Base-by-base conservation (phyloP, 345 rosid species). In the Draba incana region DNA sequence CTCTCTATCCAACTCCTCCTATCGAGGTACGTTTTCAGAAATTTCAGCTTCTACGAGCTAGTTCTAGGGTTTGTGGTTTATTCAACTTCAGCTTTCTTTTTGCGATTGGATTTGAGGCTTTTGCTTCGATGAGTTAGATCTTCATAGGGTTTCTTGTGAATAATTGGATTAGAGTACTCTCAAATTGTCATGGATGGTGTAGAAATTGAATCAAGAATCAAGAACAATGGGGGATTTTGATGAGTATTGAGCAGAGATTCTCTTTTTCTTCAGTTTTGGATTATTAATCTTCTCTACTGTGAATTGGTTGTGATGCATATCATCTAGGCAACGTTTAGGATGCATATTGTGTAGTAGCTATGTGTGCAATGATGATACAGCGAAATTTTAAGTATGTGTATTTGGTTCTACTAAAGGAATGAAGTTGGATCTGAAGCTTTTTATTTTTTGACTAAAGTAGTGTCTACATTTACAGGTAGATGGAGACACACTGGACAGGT, bases 401-500 rank as follows among this genome's bases (percentile, higher is more conserved):
- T 49, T 37, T 50, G 60, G 4, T 52, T 63, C 23, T 13, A 8
- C 48, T 41, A 33, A n/a, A 9, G 16, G 12, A 12, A 45, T 45
- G 27, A 23, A 46, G 1, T 46, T 45, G 55, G 61, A 27, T 59
- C 13, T 62, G 30, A 13, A 62, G 44, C 62, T 53, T n/a, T n/a
- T 52, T 3, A 20, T 20, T 70, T 58, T 6, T 10, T 38, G 13
- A 20, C 55, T 53, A 10, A 45, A 62, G 20, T 10, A 37, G 15
- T 63, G n/a, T 63, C 7, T 25, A 24, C 44, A 56, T 55, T 37
- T 70, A 15, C 65, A 93, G 98, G 84, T 82, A 64, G 77, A 86
- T 77, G 96, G 92, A 39, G 79, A 84, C 77, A 79, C 83, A 65
- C 80, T 93, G 43, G 86, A 88, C 45, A 72, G 79, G 72, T 62